Evolutionary conservation across 1,284 basidiomycete genomes (phyloP).

Genomic region (Malassezia cuniculi): DNA sequence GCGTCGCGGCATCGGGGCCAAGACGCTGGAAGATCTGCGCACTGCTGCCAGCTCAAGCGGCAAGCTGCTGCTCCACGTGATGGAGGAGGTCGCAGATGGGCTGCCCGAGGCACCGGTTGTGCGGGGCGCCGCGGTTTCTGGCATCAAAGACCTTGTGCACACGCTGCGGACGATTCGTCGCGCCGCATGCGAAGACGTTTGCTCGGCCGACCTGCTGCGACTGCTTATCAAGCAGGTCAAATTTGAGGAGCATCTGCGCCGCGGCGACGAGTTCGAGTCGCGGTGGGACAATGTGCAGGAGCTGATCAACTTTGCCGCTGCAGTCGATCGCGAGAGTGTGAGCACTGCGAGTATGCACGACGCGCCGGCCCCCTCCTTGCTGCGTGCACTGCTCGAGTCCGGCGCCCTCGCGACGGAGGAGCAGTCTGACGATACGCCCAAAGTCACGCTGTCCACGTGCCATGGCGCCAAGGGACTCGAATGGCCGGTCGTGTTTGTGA

Average conservation of each 20-base stretch:
- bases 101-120: neutral
- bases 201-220: conserved; percentile 58
- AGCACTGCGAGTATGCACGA: no score
- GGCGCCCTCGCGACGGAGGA: conserved; percentile 74
- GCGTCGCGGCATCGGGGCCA: conserved; percentile 65
- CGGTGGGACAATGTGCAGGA: conserved; percentile 79
- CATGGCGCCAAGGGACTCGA: conserved; percentile 84
- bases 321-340: conserved; percentile 17
- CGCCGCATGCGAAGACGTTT: conserved; percentile 53
- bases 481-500: conserved; percentile 71
- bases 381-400: conserved; percentile 68
- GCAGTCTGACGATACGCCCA: conserved; percentile 44
- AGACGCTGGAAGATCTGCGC: conserved; percentile 59
- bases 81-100: no score
- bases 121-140: conserved; percentile 32
- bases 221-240: conserved; percentile 53
- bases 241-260: conserved; percentile 61
- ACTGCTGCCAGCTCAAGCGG: no score
- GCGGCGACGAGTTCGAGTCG: conserved; percentile 58
- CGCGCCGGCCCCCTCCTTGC: conserved; percentile 45
- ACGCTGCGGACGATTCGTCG: conserved; percentile 53
- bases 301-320: conserved; percentile 49
- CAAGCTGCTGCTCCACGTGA: no score
- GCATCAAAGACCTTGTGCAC: conserved; percentile 54
- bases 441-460: conserved; percentile 71